These are phyloP conservation scores for Osmanthus fragrans DNA, from an alignment of 257 asterid species.

Conservation along the genomic window DNA sequence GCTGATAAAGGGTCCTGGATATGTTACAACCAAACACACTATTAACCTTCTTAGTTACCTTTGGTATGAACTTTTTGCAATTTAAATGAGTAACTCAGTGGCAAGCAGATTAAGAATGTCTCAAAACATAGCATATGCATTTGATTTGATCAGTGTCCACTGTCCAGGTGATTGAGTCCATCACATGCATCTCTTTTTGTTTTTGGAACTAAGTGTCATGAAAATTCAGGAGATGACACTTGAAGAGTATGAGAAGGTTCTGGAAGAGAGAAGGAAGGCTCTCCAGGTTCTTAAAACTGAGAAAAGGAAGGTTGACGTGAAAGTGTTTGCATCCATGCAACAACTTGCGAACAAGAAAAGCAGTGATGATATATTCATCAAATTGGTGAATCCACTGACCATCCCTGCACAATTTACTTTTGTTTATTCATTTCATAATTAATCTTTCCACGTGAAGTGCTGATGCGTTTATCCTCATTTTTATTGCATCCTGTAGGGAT, in stretches of 20 bases:
- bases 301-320: constrained; percentile 80
- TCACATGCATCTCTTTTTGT: background rate
- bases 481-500: constrained; percentile 42
- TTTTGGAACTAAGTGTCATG: background rate
- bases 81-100: background rate
- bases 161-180: background rate
- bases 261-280: constrained; percentile 81
- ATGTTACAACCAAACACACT: background rate
- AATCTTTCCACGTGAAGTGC: background rate
- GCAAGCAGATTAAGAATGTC: background rate
- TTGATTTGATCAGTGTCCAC: background rate
- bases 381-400: constrained; percentile 55
- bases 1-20: background rate
- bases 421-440: background rate
- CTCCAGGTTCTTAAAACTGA: constrained; percentile 66
- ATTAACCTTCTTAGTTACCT: background rate
- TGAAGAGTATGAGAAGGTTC: constrained; percentile 83
- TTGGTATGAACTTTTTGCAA: background rate
- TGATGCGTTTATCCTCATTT: background rate
- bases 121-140: background rate
- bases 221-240: constrained; percentile 81
- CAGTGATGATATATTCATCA: constrained; percentile 62
- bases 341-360: constrained; percentile 76
- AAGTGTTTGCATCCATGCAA: constrained; percentile 78
- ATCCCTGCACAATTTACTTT: background rate